Evolutionary conservation across 163 green algal species (phyloP).

Genomic region (Coccomyxa subellipsoidea): DNA sequence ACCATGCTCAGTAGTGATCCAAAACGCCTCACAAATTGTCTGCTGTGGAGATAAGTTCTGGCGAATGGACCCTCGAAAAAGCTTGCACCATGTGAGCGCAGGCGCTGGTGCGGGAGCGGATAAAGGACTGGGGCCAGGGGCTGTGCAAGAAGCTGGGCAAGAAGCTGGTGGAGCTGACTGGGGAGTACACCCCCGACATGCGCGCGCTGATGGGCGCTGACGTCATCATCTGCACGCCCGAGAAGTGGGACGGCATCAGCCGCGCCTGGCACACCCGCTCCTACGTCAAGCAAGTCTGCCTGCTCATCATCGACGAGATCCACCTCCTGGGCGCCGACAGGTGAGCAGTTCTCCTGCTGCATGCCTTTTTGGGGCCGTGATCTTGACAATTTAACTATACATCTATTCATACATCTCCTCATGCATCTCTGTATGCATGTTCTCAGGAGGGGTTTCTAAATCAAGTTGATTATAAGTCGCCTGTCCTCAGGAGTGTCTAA

Average conservation of each 20-base stretch:
- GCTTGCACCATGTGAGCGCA: too few relatives aligned
- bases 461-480: too few relatives aligned
- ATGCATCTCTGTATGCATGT: too few relatives aligned
- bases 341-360: background rate
- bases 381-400: background rate
- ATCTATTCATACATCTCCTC: background rate
- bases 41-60: too few relatives aligned
- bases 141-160: constrained; percentile 74
- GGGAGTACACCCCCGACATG: constrained; percentile 72
- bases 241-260: constrained; percentile 98
- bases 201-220: constrained; percentile 77
- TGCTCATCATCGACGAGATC: constrained; percentile 98
- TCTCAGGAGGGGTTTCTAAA: too few relatives aligned
- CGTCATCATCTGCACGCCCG: constrained; percentile 93
- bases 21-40: too few relatives aligned
- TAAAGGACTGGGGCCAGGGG: constrained; percentile 85
- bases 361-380: background rate
- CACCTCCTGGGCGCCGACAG: constrained; percentile 91
- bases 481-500: too few relatives aligned
- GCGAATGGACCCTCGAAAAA: too few relatives aligned
- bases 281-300: constrained; percentile 86
- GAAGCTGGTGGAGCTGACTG: constrained; percentile 84
- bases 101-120: constrained; percentile 90
- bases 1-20: too few relatives aligned
- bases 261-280: constrained; percentile 83